Evolutionary conservation across 805 yeast species (phyloP).

Genomic region (Barnettozyma vustinii): DNA sequence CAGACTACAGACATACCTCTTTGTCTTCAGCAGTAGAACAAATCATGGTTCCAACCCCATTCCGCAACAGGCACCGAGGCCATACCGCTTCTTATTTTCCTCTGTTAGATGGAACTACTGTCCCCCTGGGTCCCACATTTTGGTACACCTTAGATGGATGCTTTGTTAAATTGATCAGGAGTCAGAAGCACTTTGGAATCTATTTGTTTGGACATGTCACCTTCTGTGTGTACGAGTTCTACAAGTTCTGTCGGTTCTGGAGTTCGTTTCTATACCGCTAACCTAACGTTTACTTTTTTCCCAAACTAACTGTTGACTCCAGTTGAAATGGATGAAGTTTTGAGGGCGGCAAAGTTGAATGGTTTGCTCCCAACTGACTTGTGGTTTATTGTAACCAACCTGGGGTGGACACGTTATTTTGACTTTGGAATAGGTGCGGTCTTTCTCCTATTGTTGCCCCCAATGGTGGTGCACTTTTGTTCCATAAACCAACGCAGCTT

Average conservation of each 20-base stretch:
- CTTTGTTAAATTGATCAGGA: not conserved
- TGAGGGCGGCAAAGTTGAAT: not conserved
- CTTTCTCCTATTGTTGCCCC: not conserved
- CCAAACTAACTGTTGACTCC: not conserved
- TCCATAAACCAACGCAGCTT: not conserved
- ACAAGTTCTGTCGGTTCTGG: not conserved
- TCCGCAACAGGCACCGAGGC: not conserved
- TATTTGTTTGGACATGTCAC: not conserved
- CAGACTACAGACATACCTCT: no score
- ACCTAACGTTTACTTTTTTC: not conserved
- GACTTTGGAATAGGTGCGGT: not conserved
- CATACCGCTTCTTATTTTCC: not conserved
- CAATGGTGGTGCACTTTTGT: not conserved
- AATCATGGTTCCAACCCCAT: not conserved
- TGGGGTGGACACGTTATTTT: not conserved
- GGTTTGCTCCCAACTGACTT: not conserved
- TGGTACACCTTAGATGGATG: not conserved
- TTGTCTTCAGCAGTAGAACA: not conserved
- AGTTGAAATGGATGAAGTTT: not conserved
- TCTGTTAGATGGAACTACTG: not conserved
- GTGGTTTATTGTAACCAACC: not conserved
- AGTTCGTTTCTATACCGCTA: not conserved
- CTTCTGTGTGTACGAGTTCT: not conserved
- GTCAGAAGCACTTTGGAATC: not conserved
- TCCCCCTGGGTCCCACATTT: not conserved